phyloP scores from a whole-genome alignment of 2,329 filamentous ascomycete genomes.

The Fusarium cicatricum region DNA sequence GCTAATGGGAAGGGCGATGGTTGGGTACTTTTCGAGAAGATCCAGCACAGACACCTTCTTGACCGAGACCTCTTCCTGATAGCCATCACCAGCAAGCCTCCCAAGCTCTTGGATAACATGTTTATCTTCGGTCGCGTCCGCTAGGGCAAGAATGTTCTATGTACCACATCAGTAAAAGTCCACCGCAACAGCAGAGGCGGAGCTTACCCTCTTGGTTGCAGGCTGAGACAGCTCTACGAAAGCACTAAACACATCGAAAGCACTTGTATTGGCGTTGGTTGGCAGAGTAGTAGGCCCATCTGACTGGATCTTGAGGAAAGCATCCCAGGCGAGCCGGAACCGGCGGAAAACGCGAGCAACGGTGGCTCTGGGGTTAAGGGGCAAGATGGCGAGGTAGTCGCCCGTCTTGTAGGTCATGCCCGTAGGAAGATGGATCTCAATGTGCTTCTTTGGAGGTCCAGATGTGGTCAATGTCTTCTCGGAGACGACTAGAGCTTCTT shows the following conservation, averaged over 20 bases:
- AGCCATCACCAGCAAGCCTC: constrained; percentile 56
- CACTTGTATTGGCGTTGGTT: constrained; percentile 64
- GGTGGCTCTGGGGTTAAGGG: constrained; percentile 70
- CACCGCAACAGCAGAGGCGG: not conserved
- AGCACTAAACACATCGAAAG: constrained; percentile 69
- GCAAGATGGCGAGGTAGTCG: constrained; percentile 79
- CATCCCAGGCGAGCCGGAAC: constrained; percentile 75
- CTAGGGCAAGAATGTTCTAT: constrained; percentile 52
- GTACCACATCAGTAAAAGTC: constrained; percentile 17
- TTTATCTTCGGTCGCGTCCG: constrained; percentile 59
- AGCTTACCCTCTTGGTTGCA: constrained; percentile 69
- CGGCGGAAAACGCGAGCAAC: constrained; percentile 70
- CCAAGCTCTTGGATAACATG: constrained; percentile 53
- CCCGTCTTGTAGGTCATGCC: constrained; percentile 73
- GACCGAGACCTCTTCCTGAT: constrained; percentile 57
- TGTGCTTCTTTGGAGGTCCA: constrained; percentile 62
- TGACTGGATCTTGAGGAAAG: constrained; percentile 67
- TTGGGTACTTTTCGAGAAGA: constrained; percentile 70
- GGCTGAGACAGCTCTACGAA: constrained; percentile 79
- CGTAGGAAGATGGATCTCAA: constrained; percentile 73
- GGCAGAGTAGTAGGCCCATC: constrained; percentile 62
- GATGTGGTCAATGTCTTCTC: constrained; percentile 34
- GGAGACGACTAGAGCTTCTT: constrained; percentile 36
- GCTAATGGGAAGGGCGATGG: constrained; percentile 68
- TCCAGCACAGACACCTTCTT: constrained; percentile 73